phyloP scores from a whole-genome alignment of 1,284 basidiomycete species.

The Vanrija sp. region DNA sequence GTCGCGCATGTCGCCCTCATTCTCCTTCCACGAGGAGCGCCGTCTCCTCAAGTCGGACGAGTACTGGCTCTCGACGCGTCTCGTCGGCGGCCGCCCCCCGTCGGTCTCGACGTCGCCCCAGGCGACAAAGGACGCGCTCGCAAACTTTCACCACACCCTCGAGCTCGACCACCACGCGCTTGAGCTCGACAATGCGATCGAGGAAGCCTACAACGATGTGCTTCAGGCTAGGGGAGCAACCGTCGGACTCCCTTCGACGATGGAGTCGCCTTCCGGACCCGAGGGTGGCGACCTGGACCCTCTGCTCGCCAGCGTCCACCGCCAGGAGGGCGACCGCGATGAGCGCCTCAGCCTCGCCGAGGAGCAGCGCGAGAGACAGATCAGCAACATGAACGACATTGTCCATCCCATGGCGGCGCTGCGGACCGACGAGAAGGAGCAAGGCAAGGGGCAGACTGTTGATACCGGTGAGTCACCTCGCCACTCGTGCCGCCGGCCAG shows the following conservation, averaged over 20 bases:
- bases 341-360: slow-evolving; percentile 42
- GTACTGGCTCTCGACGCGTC: slow-evolving; percentile 46
- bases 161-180: slow-evolving; percentile 3
- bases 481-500: background rate
- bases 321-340: slow-evolving; percentile 31
- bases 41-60: slow-evolving; percentile 45
- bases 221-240: background rate
- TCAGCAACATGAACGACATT: slow-evolving; percentile 6
- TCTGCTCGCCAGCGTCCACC: slow-evolving; percentile 16
- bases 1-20: slow-evolving; percentile 40
- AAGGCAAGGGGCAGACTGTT: background rate
- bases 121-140: background rate
- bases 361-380: slow-evolving; percentile 30
- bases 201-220: slow-evolving; percentile 3
- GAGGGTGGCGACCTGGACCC: slow-evolving; percentile 34
- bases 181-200: slow-evolving; percentile 1
- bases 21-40: slow-evolving; percentile 47
- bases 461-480: slow-evolving; percentile 20
- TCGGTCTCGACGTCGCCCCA: slow-evolving; percentile 16
- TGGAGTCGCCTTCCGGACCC: slow-evolving; percentile 28
- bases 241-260: slow-evolving; percentile 9
- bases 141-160: slow-evolving; percentile 14
- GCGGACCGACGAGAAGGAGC: background rate
- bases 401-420: background rate
- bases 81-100: slow-evolving; percentile 39